Conservation (phyloP, 148 eudicot genomes). For the Chenopodium quinoa region DNA sequence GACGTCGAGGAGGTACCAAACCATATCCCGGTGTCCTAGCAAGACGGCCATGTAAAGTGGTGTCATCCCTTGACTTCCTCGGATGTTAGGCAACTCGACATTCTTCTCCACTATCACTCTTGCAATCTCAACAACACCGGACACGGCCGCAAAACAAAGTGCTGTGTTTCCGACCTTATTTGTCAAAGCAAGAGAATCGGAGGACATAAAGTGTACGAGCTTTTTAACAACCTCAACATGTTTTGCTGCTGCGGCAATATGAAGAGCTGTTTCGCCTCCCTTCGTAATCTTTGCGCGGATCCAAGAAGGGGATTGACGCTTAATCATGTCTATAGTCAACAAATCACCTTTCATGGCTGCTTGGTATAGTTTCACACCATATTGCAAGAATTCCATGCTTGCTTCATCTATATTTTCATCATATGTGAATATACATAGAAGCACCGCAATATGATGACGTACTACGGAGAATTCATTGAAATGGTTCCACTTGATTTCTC, state of each 20-base stretch:
- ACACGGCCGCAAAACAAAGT: conserved; percentile 26
- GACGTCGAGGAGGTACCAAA: conserved; percentile 17
- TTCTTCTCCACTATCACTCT: conserved; percentile 17
- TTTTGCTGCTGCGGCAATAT: conserved; percentile 26
- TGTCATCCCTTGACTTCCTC: conserved; percentile 28
- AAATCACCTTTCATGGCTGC: conserved; percentile 24
- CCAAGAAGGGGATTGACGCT: conserved; percentile 1
- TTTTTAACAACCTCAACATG: conserved; percentile 16
- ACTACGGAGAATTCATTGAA: no score
- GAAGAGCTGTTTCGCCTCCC: conserved; percentile 26
- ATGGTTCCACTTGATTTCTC: no score
- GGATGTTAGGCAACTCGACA: conserved; percentile 15
- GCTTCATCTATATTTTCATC: conserved; percentile 7
- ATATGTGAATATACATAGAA: no score
- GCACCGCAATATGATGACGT: no score
- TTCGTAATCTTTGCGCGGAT: conserved; percentile 5
- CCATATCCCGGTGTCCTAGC: conserved; percentile 25
- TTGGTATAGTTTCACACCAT: conserved; percentile 9
- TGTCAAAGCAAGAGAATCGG: neutral
- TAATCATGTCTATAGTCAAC: neutral
- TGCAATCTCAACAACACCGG: conserved; percentile 28
- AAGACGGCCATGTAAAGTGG: conserved; percentile 27
- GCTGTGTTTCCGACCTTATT: conserved; percentile 24
- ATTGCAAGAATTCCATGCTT: conserved; percentile 9
- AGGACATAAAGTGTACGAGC: neutral